Base-by-base conservation (phyloP, 345 rosid genomes). In the Clarkia xantiana region DNA sequence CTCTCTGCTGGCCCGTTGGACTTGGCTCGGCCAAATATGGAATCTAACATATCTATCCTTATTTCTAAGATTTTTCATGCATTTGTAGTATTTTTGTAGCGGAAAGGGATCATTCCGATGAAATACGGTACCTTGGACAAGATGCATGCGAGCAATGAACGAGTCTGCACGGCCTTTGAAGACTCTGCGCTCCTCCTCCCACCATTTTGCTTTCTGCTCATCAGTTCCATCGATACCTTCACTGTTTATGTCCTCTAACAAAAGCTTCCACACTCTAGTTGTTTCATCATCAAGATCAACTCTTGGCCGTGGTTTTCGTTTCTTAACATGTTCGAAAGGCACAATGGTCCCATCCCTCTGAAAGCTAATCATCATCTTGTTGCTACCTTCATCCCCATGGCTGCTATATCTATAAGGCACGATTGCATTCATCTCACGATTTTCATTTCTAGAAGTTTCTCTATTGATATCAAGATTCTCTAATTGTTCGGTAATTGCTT, bases 141-240 rank as follows among this genome's bases (percentile, higher is more conserved):
- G 95, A 72, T 82, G 98, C 98, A 91, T 91, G 42, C 90, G 73
- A 18, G 94, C 94, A 55, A 91, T 84, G 54, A 91, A 91, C 11
- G 96, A 82, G 56, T 84, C 82, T 9, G 80, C 80, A 54, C 98
- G 77, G 42, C 94, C 93, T 59, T 49, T 66, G 56, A 91, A 82
- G 41, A 86, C 74, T 57, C 66, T 67, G 18, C 98, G 73, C 56
- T 91, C 96, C 54, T 91, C 79, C 44, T 80, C 79, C 96, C 96
- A 91, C 83, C 80, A 77, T 60, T 71, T 70, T 11, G 61, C 66
- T 55, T 71, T 82, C 55, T 78, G 75, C 62, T 80, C 74, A 18
- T 80, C 71, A 23, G 87, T 76, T 65, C 83, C 93, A 67, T 82
- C 76, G 57, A 83, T 64, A 40, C 85, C 94, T 51, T 82, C 79